These are phyloP conservation scores for Botrytis paeoniae DNA, from an alignment of 2,329 filamentous ascomycete species.

Conservation along the genomic window DNA sequence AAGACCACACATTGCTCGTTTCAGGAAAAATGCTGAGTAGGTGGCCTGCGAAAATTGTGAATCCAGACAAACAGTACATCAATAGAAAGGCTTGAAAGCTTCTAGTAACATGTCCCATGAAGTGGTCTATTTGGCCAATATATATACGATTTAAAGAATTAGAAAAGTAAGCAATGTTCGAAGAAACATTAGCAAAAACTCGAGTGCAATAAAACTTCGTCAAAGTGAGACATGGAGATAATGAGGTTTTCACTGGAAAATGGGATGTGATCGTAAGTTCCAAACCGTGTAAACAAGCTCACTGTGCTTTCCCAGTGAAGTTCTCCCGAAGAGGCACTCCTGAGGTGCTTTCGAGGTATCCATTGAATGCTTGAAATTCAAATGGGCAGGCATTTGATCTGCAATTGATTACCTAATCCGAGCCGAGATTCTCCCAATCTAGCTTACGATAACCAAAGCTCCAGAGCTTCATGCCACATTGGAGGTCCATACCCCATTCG, in stretches of 20 bases:
- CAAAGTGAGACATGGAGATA: background rate
- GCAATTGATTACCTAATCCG: slow-evolving; percentile 4
- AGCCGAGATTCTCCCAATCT: background rate
- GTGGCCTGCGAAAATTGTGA: background rate
- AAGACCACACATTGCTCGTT: background rate
- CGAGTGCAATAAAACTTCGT: background rate
- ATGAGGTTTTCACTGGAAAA: background rate
- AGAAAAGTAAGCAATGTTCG: background rate
- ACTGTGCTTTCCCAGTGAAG: background rate
- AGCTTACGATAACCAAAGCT: slow-evolving; percentile 18
- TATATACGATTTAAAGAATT: background rate
- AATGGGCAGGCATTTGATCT: background rate
- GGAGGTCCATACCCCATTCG: slow-evolving; percentile 5
- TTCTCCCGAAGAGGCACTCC: background rate
- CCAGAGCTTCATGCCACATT: slow-evolving; percentile 18
- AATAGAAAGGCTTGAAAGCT: background rate
- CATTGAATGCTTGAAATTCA: background rate
- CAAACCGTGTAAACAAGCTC: background rate
- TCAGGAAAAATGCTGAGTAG: background rate
- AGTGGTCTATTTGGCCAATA: background rate
- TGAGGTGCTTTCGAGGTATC: background rate
- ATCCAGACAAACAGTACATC: background rate
- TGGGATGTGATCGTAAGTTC: background rate
- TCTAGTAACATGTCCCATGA: background rate
- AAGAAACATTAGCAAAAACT: background rate